A percentile compares a stretch with the other conserved stretches of the same genome.
Evolutionary conservation across 2,329 filamentous ascomycete genomes (phyloP).

Genomic region (Arthroderma uncinatum): DNA sequence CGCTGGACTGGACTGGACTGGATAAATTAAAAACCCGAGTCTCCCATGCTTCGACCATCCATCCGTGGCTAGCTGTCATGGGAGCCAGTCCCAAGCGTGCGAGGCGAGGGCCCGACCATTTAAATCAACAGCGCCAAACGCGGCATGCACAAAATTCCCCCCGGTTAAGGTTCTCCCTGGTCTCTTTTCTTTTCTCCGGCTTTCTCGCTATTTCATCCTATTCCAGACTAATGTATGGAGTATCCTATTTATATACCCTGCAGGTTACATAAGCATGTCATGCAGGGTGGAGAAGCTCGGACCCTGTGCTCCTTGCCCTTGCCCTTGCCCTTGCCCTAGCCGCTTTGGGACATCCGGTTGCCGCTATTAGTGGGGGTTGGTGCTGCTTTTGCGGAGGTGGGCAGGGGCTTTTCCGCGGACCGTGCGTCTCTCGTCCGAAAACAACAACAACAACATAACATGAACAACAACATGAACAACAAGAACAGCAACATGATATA

Average conservation of each 20-base stretch:
- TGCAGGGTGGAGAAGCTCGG: conserved; percentile 3
- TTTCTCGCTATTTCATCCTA: background rate
- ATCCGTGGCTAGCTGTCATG: too few relatives aligned
- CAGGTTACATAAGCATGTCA: background rate
- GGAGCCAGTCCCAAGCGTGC: too few relatives aligned
- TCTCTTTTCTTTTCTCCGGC: background rate
- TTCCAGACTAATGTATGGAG: too few relatives aligned
- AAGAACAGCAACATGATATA: too few relatives aligned
- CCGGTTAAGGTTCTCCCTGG: background rate
- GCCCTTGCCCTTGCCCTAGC: background rate
- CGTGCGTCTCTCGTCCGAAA: background rate
- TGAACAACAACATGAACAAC: background rate
- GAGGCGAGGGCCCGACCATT: background rate
- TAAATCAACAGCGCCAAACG: conserved; percentile 1
- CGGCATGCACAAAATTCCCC: background rate
- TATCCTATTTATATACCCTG: background rate
- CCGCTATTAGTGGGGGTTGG: background rate
- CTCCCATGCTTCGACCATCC: too few relatives aligned
- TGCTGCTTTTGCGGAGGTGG: background rate
- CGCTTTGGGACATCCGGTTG: background rate
- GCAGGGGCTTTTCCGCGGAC: conserved; percentile 1
- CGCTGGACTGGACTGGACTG: too few relatives aligned
- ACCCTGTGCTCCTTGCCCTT: background rate
- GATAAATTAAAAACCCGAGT: too few relatives aligned
- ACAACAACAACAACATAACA: background rate